Evolutionary conservation across 2,329 filamentous ascomycete species (phyloP).

Genomic region (Knufia petricola): DNA sequence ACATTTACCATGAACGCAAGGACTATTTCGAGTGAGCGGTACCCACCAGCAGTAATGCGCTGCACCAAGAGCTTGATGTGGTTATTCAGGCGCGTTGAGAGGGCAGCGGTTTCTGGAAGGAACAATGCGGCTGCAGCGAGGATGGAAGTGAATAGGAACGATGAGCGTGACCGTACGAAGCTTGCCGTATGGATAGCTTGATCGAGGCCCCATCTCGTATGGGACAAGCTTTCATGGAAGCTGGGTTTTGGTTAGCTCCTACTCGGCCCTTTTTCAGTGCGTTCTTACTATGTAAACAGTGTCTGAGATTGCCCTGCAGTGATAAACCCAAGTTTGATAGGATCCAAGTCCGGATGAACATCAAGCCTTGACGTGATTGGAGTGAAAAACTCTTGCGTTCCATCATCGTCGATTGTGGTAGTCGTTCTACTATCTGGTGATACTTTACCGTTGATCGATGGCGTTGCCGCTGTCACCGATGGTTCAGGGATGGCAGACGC

Average conservation of each 20-base stretch:
- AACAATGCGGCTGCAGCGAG: slow-evolving; percentile 60
- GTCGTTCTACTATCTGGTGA: slow-evolving; percentile 19
- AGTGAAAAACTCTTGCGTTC: slow-evolving; percentile 57
- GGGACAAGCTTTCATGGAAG: slow-evolving; percentile 60
- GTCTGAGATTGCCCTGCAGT: slow-evolving; percentile 55
- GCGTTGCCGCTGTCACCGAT: slow-evolving; percentile 34
- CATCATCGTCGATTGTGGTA: slow-evolving; percentile 32
- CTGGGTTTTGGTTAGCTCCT: slow-evolving; percentile 30
- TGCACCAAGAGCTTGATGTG: slow-evolving; percentile 56
- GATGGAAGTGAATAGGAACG: slow-evolving; percentile 63
- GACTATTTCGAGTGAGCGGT: slow-evolving; percentile 63
- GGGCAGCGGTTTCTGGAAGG: slow-evolving; percentile 51
- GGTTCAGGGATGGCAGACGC: slow-evolving; percentile 44
- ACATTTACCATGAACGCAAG: slow-evolving; percentile 67
- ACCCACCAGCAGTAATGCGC: slow-evolving; percentile 50
- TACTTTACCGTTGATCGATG: slow-evolving; percentile 40
- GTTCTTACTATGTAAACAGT: slow-evolving; percentile 39
- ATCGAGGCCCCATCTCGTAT: slow-evolving; percentile 66
- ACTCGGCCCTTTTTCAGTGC: background rate
- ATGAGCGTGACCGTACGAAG: slow-evolving; percentile 58
- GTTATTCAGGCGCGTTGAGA: slow-evolving; percentile 56
- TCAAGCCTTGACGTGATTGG: slow-evolving; percentile 55
- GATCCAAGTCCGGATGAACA: slow-evolving; percentile 54
- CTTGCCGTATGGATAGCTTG: slow-evolving; percentile 54
- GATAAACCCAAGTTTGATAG: slow-evolving; percentile 60